Base-by-base conservation (phyloP, 2,329 filamentous ascomycete species). In the Diaporthe sp. region DNA sequence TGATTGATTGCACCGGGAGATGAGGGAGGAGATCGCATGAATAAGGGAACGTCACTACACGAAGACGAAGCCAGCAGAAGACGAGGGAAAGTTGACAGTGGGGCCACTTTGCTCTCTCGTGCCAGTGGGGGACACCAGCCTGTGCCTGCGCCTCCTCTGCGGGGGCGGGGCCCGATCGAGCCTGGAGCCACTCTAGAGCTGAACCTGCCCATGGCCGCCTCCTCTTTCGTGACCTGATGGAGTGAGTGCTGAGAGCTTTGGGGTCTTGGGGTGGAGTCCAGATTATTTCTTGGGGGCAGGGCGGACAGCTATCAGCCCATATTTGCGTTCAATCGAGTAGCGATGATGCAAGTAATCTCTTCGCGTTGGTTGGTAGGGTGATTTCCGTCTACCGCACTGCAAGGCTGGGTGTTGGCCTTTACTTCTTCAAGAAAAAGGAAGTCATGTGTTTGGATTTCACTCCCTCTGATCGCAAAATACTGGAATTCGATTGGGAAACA, bases 151-250 rank as follows among this genome's bases (percentile, higher is more conserved):
- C 15, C 10, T 13, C 3, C 34, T 37, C 49, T 69, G 65, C 49
- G 65, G 65, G 49, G 65, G 65, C 65, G 65, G 65, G 55, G 49
- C 65, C 17, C 49, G 49, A 55, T 25, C 15, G 17, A 51, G 62
- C 44, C 59, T 70, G 55, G 65, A 49, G 69, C 69, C 67, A 71
- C 73, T 71, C 49, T 71, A 19, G 65, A 59, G 44, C 65, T 61
- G 73, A 71, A 71, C 73, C 65, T 71, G 59, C 37, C 28, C 72
- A 67, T 37, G 58, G 59, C 59, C 22, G 22, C 13, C 55, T 67
- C 37, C 53, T 58, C 55, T 31, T 51, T 42, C 44, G 42, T 61
- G 34, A n/a, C n/a, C 28, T 31, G 28, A 46, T 61, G 62, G 62
- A 31, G 31, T 53, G 53, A 49, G 42, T 49, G 42, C 22, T 39